Evolutionary conservation across 208 protist genomes (phyloP).

Genomic region (Leptomonas pyrrhocoris): DNA sequence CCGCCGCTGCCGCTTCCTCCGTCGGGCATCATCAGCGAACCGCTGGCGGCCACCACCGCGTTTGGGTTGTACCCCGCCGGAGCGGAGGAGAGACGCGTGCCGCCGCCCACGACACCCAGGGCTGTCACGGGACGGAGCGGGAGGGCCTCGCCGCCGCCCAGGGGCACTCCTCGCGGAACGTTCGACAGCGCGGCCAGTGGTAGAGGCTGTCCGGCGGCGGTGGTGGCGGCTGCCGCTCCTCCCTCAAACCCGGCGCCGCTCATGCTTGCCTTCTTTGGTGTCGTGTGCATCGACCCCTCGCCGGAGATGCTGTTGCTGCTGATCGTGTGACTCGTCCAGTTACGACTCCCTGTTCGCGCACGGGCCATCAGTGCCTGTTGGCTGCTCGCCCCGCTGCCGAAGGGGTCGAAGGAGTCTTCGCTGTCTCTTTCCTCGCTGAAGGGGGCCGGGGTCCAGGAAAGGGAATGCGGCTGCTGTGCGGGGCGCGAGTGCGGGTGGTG

Average conservation of each 20-base stretch:
- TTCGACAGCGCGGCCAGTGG: conserved; percentile 6
- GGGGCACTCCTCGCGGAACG: background rate
- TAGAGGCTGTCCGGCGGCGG: background rate
- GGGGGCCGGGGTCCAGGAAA: background rate
- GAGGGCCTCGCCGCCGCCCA: background rate
- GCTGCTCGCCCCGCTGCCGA: conserved; percentile 13
- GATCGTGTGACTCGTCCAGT: conserved; percentile 16
- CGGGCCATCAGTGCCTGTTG: conserved; percentile 28
- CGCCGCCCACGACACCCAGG: background rate
- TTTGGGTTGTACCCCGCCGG: conserved; percentile 15
- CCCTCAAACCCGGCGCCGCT: background rate
- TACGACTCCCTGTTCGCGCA: conserved; percentile 24
- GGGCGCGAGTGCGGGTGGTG: too few relatives aligned
- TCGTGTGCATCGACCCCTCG: background rate
- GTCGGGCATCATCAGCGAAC: background rate
- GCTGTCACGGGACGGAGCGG: background rate
- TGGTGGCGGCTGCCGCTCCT: too few relatives aligned
- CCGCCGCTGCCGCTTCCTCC: too few relatives aligned
- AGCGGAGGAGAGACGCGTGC: background rate
- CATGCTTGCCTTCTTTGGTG: background rate
- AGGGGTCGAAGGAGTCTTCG: conserved; percentile 16
- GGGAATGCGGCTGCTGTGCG: background rate
- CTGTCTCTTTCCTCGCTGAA: background rate
- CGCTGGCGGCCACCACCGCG: background rate
- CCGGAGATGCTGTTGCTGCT: background rate